Evolutionary conservation across 2,329 filamentous ascomycete species (phyloP).

Genomic region (Cordyceps pruinosa): DNA sequence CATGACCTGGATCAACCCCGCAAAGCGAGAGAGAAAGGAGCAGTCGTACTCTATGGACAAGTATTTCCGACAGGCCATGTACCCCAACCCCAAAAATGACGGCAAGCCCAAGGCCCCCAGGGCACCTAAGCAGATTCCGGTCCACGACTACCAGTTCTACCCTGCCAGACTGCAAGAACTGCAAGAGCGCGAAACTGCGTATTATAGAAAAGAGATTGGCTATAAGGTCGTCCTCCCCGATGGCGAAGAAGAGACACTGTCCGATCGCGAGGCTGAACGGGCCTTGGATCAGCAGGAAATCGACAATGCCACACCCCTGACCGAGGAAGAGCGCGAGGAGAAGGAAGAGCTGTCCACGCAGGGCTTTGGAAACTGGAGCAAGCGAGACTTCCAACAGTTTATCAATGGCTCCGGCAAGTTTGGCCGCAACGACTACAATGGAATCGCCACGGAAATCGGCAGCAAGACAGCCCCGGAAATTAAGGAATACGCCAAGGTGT

Average conservation of each 20-base stretch:
- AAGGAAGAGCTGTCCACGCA: conserved; percentile 75
- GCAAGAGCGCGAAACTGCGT: conserved; percentile 94
- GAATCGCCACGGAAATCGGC: conserved; percentile 84
- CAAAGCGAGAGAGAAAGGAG: conserved; percentile 97
- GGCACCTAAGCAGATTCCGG: conserved; percentile 82
- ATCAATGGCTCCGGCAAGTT: conserved; percentile 92
- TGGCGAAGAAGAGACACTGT: conserved; percentile 78
- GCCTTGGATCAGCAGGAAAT: conserved; percentile 86
- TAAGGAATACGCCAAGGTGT: conserved; percentile 85
- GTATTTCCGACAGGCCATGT: conserved; percentile 89
- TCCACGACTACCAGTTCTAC: conserved; percentile 98
- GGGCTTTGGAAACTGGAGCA: conserved; percentile 93
- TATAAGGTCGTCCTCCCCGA: conserved; percentile 91
- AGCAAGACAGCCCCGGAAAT: conserved; percentile 82
- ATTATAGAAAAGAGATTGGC: conserved; percentile 89
- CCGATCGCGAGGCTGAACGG: conserved; percentile 80
- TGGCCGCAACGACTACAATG: conserved; percentile 76
- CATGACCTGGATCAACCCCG: conserved; percentile 94
- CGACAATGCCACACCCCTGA: conserved; percentile 81
- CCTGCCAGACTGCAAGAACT: conserved; percentile 75
- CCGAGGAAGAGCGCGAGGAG: conserved; percentile 80
- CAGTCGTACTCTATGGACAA: conserved; percentile 98
- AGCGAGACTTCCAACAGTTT: conserved; percentile 96
- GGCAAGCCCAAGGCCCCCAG: conserved; percentile 92
- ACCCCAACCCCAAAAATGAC: conserved; percentile 72